Conservation (phyloP, 805 yeast species). For the Starmerella vaccinii region DNA sequence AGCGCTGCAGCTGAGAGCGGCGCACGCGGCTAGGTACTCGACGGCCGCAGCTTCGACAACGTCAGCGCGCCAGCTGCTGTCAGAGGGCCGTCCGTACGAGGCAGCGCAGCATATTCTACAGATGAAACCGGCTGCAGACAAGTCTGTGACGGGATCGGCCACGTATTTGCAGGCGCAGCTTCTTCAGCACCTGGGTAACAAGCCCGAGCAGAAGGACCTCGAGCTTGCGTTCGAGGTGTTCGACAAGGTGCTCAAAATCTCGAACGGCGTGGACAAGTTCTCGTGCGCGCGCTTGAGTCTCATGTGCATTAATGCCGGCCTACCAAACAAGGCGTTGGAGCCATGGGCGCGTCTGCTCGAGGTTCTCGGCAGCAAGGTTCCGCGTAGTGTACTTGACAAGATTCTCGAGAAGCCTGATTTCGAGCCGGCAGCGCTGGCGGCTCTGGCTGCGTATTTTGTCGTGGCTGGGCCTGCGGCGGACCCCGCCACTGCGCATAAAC, state of each 20-base stretch:
- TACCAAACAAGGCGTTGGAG: constrained; percentile 27
- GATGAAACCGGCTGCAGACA: neutral
- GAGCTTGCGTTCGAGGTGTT: constrained; percentile 15
- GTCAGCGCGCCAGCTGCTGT: constrained; percentile 1
- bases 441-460: constrained; percentile 29
- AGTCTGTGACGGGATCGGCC: constrained; percentile 1
- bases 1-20: neutral
- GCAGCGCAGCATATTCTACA: constrained; percentile 9
- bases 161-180: constrained; percentile 8
- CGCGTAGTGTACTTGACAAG: constrained; percentile 5
- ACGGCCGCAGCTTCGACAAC: neutral
- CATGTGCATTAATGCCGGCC: constrained; percentile 22
- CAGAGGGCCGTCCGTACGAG: constrained; percentile 1
- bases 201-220: constrained; percentile 8
- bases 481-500: constrained; percentile 24
- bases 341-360: constrained; percentile 31
- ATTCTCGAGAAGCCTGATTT: constrained; percentile 22
- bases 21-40: neutral
- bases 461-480: constrained; percentile 23
- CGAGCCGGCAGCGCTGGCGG: constrained; percentile 29
- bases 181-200: constrained; percentile 6
- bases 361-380: constrained; percentile 18
- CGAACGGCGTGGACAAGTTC: constrained; percentile 10
- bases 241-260: constrained; percentile 9
- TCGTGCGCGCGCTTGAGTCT: constrained; percentile 24